phyloP scores from a whole-genome alignment of 768 basidiomycete species.

The Kwoniella dejecticola region DNA sequence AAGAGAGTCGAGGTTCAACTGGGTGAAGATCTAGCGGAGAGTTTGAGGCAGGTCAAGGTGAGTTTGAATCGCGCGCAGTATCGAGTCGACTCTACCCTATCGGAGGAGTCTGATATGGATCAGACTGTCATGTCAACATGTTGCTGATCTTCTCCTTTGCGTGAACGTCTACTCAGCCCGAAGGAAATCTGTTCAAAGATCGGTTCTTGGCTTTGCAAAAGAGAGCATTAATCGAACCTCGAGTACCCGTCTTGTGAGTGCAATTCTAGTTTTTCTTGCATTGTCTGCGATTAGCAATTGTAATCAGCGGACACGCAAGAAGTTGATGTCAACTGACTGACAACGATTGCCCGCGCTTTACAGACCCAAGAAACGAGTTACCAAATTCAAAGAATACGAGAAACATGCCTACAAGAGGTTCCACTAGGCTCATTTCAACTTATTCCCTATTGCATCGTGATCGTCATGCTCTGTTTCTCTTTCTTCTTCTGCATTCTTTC shows the following conservation, averaged over 20 bases:
- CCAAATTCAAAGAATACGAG: slow-evolving; percentile 54
- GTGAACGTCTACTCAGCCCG: no score
- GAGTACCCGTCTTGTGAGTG: slow-evolving; percentile 73
- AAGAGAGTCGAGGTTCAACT: slow-evolving; percentile 78
- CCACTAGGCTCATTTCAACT: slow-evolving; percentile 25
- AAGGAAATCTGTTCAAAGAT: slow-evolving; percentile 90
- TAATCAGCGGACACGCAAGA: no score
- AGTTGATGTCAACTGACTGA: no score
- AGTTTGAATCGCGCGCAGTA: no score
- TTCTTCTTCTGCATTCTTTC: background rate
- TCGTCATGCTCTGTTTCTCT: background rate
- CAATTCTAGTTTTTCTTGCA: no score
- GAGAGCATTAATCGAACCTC: slow-evolving; percentile 81
- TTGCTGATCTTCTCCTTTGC: no score
- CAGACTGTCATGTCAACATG: no score
- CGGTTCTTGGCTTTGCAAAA: slow-evolving; percentile 85
- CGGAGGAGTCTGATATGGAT: no score
- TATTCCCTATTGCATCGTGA: background rate
- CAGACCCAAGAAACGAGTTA: slow-evolving; percentile 39
- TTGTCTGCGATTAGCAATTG: no score
- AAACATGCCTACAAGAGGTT: slow-evolving; percentile 57
- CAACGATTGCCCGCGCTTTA: no score
- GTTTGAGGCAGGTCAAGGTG: slow-evolving; percentile 78
- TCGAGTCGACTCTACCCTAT: no score
- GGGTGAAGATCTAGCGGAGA: slow-evolving; percentile 86